These are phyloP conservation scores for Cornus controversa DNA, from an alignment of 148 eudicot species.

Conservation along the genomic window DNA sequence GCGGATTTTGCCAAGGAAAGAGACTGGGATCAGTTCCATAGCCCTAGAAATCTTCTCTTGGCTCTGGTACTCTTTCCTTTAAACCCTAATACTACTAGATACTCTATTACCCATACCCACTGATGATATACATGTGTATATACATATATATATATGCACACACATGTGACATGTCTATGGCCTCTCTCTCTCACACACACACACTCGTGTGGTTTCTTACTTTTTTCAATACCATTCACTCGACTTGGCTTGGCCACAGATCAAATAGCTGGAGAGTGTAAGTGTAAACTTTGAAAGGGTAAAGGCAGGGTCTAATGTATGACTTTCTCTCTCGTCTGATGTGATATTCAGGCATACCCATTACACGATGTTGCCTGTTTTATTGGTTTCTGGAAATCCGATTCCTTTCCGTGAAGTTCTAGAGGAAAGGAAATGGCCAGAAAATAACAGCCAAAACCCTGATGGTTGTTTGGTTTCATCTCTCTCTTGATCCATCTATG, in stretches of 20 bases:
- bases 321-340: not conserved
- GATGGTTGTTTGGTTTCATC: not conserved
- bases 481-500: not conserved
- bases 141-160: not conserved
- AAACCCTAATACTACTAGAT: not conserved
- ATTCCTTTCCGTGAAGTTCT: too few relatives aligned
- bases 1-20: slow-evolving; percentile 55
- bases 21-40: slow-evolving; percentile 60
- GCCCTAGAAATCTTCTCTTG: slow-evolving; percentile 55
- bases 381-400: too few relatives aligned
- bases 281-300: not conserved
- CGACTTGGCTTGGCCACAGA: not conserved
- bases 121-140: not conserved
- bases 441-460: not conserved
- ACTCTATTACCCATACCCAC: not conserved
- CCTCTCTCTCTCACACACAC: not conserved
- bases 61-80: slow-evolving; percentile 35
- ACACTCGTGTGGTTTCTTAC: not conserved
- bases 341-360: too few relatives aligned
- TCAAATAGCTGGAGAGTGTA: not conserved
- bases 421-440: not conserved
- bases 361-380: too few relatives aligned
- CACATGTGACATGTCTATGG: not conserved
- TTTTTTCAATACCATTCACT: not conserved
- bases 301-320: too few relatives aligned